Conservation (phyloP, 2,329 filamentous ascomycete species). For the Paecilomyces formosus region DNA sequence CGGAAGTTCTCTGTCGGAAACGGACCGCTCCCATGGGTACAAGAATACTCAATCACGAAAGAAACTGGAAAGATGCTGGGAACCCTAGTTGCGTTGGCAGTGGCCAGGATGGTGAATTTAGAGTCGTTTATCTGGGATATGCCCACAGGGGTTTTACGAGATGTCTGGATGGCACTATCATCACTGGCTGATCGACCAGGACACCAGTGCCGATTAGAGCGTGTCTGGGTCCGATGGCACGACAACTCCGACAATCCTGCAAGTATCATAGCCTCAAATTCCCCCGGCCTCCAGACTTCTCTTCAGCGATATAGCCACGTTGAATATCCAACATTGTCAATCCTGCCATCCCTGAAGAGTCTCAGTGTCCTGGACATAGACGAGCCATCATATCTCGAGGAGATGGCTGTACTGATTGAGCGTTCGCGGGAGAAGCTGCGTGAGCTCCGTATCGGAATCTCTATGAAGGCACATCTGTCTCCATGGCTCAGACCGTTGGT, state of each 20-base stretch:
- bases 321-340: conserved; percentile 73
- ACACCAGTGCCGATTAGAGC: conserved; percentile 59
- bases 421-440: conserved; percentile 58
- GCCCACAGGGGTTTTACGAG: conserved; percentile 73
- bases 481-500: conserved; percentile 21
- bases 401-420: conserved; percentile 70
- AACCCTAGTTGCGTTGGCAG: conserved; percentile 67
- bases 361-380: conserved; percentile 75
- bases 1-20: conserved; percentile 81
- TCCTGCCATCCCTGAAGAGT: conserved; percentile 66
- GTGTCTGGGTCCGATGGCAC: conserved; percentile 77
- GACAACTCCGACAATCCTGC: conserved; percentile 53
- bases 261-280: conserved; percentile 4
- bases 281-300: conserved; percentile 27
- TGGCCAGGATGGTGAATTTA: conserved; percentile 74
- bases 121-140: conserved; percentile 85
- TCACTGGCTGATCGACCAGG: conserved; percentile 59
- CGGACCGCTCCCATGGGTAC: conserved; percentile 68
- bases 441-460: conserved; percentile 68
- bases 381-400: conserved; percentile 73
- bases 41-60: conserved; percentile 74
- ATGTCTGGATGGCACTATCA: conserved; percentile 72
- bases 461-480: conserved; percentile 29
- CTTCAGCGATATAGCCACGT: conserved; percentile 52
- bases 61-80: conserved; percentile 86